Conservation (phyloP, 2,329 filamentous ascomycete species). For the Huntiella decipiens region DNA sequence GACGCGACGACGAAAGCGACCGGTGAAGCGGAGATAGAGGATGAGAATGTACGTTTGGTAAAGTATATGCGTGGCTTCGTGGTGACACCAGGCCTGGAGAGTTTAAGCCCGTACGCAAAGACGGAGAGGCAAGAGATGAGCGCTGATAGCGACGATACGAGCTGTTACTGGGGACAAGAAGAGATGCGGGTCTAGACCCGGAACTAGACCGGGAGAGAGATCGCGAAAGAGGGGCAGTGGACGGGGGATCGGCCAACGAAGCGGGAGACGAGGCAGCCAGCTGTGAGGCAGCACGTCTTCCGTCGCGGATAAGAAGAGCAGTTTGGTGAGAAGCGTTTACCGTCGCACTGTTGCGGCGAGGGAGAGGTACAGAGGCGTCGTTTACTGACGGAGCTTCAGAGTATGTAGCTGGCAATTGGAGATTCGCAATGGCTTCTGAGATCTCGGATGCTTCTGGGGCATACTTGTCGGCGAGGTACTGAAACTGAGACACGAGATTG, state of each 20-base stretch:
- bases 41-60: constrained; percentile 1
- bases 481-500: constrained; percentile 29
- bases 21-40: neutral
- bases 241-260: constrained; percentile 27
- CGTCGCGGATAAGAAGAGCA: constrained; percentile 44
- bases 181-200: too few species aligned
- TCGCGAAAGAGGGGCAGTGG: constrained; percentile 20
- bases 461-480: constrained; percentile 48
- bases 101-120: neutral
- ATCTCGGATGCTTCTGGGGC: constrained; percentile 45
- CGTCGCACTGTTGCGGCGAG: constrained; percentile 24
- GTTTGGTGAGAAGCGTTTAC: constrained; percentile 34
- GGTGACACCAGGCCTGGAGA: neutral
- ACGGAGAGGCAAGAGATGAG: neutral
- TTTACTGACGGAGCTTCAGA: constrained; percentile 27
- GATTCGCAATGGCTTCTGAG: constrained; percentile 44
- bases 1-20: constrained; percentile 15
- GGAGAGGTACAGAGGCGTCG: constrained; percentile 34
- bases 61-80: constrained; percentile 1
- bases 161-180: too few species aligned
- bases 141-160: neutral
- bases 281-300: constrained; percentile 36
- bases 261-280: constrained; percentile 27
- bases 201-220: constrained; percentile 9
- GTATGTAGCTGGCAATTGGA: constrained; percentile 40